Percentiles rank a stretch among this genome's conserved stretches.
phyloP scores from a whole-genome alignment of 2,329 filamentous ascomycete genomes.

The Hawksworthiomyces lignivorus region DNA sequence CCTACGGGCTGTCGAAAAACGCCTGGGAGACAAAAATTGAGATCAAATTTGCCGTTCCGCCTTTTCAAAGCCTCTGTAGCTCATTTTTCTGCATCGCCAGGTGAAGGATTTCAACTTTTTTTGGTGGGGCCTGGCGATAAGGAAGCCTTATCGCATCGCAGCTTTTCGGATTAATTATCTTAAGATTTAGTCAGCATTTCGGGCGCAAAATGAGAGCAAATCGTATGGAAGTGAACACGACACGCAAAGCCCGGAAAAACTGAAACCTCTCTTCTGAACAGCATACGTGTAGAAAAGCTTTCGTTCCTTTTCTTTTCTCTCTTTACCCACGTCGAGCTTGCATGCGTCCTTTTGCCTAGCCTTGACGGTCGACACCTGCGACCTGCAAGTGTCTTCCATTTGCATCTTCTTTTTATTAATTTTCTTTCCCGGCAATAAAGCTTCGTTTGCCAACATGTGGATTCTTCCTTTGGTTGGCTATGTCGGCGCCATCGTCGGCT shows the following conservation, averaged over 20 bases:
- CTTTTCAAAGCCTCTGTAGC: too few relatives aligned
- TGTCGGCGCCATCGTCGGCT: conserved; percentile 76
- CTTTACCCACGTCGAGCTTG: background rate
- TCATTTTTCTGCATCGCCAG: too few relatives aligned
- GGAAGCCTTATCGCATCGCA: conserved; percentile 11
- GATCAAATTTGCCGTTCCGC: too few relatives aligned
- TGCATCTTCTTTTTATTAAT: background rate
- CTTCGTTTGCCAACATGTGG: conserved; percentile 62
- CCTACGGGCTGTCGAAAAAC: too few relatives aligned
- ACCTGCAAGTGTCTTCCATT: background rate
- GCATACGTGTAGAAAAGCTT: background rate
- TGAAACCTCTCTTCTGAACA: too few relatives aligned
- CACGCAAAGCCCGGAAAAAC: background rate
- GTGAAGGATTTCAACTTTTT: too few relatives aligned
- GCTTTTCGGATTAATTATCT: background rate
- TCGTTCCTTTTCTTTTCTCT: background rate
- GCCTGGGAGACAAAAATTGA: too few relatives aligned
- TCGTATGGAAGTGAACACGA: too few relatives aligned
- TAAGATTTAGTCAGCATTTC: too few relatives aligned
- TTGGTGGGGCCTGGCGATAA: conserved; percentile 7
- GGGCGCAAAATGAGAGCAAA: too few relatives aligned
- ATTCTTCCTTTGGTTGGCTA: conserved; percentile 90
- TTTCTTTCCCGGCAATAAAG: background rate
- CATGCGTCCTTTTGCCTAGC: background rate
- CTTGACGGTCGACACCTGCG: background rate